Percentiles rank a stretch among this genome's conserved stretches.
Conservation (phyloP, 192 early-diverging fungal genomes). For the Thoreauomyces humboldtii region DNA sequence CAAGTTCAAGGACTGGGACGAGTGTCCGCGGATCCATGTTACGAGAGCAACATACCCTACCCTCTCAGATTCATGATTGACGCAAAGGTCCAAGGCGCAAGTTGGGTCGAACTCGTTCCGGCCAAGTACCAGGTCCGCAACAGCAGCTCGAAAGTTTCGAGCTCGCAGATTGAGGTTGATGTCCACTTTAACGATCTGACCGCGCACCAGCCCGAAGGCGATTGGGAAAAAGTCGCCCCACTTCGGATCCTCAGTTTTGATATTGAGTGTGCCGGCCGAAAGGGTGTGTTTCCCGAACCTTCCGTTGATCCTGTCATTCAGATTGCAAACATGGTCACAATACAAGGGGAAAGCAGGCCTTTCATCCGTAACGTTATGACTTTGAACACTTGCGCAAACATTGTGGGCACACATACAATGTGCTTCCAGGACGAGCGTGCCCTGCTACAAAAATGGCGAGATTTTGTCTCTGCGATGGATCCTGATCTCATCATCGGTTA, state of each 20-base stretch:
- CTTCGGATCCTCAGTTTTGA: conserved; percentile 94
- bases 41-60: conserved; percentile 88
- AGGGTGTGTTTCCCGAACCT: conserved; percentile 94
- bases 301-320: conserved; percentile 92
- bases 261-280: conserved; percentile 96
- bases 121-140: conserved; percentile 63
- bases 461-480: conserved; percentile 84
- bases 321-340: conserved; percentile 90
- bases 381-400: conserved; percentile 85
- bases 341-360: conserved; percentile 83
- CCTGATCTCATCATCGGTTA: conserved; percentile 95
- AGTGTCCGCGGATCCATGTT: conserved; percentile 55
- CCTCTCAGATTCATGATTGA: conserved; percentile 96
- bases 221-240: conserved; percentile 93
- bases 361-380: conserved; percentile 95
- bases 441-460: conserved; percentile 76
- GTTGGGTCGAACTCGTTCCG: conserved; percentile 87
- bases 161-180: conserved; percentile 82
- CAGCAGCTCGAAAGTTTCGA: conserved; percentile 40
- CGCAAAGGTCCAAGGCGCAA: conserved; percentile 73
- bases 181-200: conserved; percentile 72
- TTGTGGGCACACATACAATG: conserved; percentile 84
- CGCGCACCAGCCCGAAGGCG: conserved; percentile 80
- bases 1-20: conserved; percentile 52
- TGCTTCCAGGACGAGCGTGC: conserved; percentile 78